Base-by-base conservation (phyloP, 2,329 filamentous ascomycete species). In the Lasiodiplodia hormozganensis region DNA sequence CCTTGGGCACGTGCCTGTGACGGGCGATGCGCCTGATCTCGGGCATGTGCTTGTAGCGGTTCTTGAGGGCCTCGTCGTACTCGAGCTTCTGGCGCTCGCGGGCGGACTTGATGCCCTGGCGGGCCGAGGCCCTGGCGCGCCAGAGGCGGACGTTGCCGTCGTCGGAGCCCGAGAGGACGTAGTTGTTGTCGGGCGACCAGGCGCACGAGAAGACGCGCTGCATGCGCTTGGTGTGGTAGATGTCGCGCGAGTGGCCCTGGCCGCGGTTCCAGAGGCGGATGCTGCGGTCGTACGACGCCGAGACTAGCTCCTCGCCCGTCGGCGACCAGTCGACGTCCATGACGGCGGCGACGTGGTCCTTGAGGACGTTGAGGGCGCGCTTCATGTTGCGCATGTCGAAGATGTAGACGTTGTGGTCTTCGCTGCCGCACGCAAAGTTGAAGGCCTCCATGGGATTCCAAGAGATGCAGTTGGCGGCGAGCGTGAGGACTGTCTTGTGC, bases 361-460 rank as follows among this genome's bases (percentile, higher is more conserved):
- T 96, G 66, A 97, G 85, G 10, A 97, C 89, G 77, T 98, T 97
- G 70, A 97, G 83, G 0, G 95, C 93, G 70, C 93, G 90, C 73
- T 92, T 89, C 79, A 97, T 91, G 77, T 93, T 95, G 73, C 96
- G 88, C 88, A 96, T 96, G 80, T 99, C 96, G 76, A 99, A 99
- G 70, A 97, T 87, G 76, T 94, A 93, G 72, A 92, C 87, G 79
- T 97, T 96, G 82, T 97, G 95, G 76, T 98, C 96, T 83, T 99
- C 96, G 73, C 92, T 96, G 14, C 93, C 96, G 36, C 94, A 89
- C 18, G 94, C 95, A 76, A 98, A 90, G 82, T 98, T 97, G 85
- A 97, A 97, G 8, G 94, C 92, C 80, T 97, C 94, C 90, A 97
- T 96, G 0, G 96, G 96, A 73, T 97, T 97, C 93, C 95, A 99